Conservation (phyloP, 148 eudicot genomes). For the Cornus florida region DNA sequence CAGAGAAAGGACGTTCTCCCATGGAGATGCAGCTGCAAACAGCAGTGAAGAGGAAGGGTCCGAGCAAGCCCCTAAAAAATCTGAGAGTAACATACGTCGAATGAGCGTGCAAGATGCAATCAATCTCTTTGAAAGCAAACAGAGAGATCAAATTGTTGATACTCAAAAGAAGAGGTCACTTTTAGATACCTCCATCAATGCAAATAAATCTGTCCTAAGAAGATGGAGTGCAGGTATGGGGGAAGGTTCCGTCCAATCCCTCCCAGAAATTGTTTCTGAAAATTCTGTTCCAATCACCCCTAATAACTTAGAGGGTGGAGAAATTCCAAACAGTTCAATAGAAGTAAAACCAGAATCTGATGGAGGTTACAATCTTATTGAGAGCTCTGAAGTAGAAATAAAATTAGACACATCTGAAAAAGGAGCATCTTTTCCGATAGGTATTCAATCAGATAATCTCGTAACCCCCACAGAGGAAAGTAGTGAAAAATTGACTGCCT, state of each 20-base stretch:
- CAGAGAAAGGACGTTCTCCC: constrained; percentile 52
- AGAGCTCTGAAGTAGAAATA: constrained; percentile 33
- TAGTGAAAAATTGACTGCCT: constrained; percentile 56
- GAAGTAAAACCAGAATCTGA: constrained; percentile 29
- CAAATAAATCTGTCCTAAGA: constrained; percentile 72
- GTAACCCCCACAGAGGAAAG: constrained; percentile 40
- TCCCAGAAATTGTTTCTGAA: constrained; percentile 34
- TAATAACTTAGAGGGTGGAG: constrained; percentile 30
- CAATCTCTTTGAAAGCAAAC: constrained; percentile 88
- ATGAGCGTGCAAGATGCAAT: constrained; percentile 97
- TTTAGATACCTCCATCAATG: constrained; percentile 43
- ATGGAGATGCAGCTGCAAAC: constrained; percentile 39
- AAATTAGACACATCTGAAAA: constrained; percentile 29
- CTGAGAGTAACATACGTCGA: constrained; percentile 61
- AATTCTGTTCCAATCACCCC: constrained; percentile 29
- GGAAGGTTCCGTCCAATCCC: constrained; percentile 41
- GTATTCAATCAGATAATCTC: constrained; percentile 28
- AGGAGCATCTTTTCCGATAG: constrained; percentile 17
- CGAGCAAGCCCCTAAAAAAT: constrained; percentile 47
- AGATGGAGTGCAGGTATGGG: constrained; percentile 93
- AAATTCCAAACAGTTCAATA: constrained; percentile 13
- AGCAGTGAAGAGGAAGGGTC: constrained; percentile 60
- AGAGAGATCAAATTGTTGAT: constrained; percentile 58
- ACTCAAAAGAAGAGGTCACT: constrained; percentile 43
- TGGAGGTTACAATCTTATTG: constrained; percentile 24